These are phyloP conservation scores for Suhomyces maxii DNA, from an alignment of 1,139 yeast genomes.

Conservation along the genomic window DNA sequence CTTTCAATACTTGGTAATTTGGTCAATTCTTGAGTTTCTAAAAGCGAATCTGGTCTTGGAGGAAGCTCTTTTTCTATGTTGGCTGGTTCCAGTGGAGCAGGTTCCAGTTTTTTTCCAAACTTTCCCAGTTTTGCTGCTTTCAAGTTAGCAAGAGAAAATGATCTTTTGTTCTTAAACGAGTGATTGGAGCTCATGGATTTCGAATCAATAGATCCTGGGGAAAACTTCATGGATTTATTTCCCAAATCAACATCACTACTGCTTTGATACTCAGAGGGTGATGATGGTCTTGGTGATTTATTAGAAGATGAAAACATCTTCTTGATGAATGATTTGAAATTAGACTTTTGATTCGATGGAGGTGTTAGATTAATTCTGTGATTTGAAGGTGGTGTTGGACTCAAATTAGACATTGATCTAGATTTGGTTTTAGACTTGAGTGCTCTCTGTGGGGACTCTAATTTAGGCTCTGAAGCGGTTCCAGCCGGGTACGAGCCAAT, in stretches of 20 bases:
- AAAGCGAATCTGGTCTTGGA: conserved; percentile 5
- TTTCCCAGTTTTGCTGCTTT: conserved; percentile 6
- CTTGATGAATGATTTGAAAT: conserved; percentile 13
- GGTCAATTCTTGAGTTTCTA: conserved; percentile 5
- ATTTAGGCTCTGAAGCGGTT: conserved; percentile 10
- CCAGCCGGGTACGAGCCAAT: conserved; percentile 11
- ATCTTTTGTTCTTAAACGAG: conserved; percentile 12
- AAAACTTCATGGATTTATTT: conserved; percentile 6
- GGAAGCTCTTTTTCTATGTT: background rate
- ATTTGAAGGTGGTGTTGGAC: background rate
- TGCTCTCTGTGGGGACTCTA: conserved; percentile 6
- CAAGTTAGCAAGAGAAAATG: conserved; percentile 19
- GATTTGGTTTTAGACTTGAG: conserved; percentile 7
- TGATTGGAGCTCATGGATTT: conserved; percentile 3
- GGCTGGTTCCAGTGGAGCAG: background rate
- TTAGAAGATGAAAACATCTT: conserved; percentile 7
- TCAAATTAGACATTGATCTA: conserved; percentile 7
- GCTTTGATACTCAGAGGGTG: background rate
- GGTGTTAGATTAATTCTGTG: conserved; percentile 5
- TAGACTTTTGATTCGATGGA: conserved; percentile 1
- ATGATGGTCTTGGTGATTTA: background rate
- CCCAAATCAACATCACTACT: conserved; percentile 1
- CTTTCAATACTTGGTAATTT: conserved; percentile 35
- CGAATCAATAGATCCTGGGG: conserved; percentile 1
- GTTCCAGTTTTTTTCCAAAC: conserved; percentile 1